These are phyloP conservation scores for Emericellopsis cladophorae DNA, from an alignment of 2,329 filamentous ascomycete genomes.

Conservation along the genomic window DNA sequence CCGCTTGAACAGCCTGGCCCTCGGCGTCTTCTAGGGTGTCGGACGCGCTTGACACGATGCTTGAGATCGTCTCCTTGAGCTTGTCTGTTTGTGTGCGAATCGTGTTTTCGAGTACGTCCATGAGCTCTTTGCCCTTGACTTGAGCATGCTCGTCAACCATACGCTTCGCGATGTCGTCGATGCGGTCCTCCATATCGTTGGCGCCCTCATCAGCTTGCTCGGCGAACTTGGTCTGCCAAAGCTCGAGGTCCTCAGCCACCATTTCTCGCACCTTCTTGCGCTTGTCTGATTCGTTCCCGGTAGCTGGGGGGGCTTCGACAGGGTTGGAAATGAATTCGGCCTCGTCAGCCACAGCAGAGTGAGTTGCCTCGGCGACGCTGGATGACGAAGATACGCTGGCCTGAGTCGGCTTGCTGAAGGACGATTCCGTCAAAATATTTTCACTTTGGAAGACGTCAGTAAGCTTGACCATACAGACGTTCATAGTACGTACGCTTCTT, in stretches of 20 bases:
- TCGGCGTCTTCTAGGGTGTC: conserved; percentile 26
- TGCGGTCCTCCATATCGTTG: conserved; percentile 56
- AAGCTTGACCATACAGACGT: no score
- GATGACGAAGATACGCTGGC: conserved; percentile 8
- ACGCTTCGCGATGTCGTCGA: conserved; percentile 42
- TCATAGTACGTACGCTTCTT: background rate
- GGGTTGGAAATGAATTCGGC: conserved; percentile 10
- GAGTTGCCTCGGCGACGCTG: conserved; percentile 11
- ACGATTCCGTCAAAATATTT: conserved; percentile 8
- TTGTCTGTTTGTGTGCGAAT: conserved; percentile 48
- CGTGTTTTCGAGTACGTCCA: conserved; percentile 56
- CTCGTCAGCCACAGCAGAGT: conserved; percentile 2
- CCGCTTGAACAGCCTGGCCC: conserved; percentile 31
- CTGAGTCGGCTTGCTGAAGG: conserved; percentile 21
- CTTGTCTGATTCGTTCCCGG: conserved; percentile 36
- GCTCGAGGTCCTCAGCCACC: conserved; percentile 65
- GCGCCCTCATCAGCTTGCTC: conserved; percentile 74
- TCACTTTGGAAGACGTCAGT: no score
- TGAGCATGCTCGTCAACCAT: conserved; percentile 53
- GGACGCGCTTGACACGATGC: conserved; percentile 35
- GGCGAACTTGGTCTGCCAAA: conserved; percentile 83
- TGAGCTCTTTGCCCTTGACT: conserved; percentile 50
- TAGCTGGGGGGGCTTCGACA: conserved; percentile 29
- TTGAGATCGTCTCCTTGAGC: conserved; percentile 55
- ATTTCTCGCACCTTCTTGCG: conserved; percentile 49